Percentiles rank a stretch among this genome's conserved stretches.
Conservation (phyloP, 768 basidiomycete genomes). For the Amanita muscaria region DNA sequence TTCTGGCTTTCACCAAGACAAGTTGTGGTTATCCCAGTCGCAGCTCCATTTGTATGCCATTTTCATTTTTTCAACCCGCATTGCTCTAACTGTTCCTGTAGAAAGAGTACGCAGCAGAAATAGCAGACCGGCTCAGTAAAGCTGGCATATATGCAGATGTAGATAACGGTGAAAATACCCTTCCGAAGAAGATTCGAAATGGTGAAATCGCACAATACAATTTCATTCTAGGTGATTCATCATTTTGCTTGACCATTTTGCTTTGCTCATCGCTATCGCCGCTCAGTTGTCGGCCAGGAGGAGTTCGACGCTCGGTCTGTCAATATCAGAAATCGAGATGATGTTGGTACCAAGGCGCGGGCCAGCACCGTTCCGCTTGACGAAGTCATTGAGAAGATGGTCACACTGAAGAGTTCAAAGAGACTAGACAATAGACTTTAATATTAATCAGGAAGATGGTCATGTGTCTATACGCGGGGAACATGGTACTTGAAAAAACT, state of each 20-base stretch:
- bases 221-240: conserved; percentile 79
- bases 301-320: conserved; percentile 83
- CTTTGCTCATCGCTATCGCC: conserved; percentile 1
- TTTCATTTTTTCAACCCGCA: conserved; percentile 8
- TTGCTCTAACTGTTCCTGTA: conserved; percentile 23
- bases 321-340: conserved; percentile 93
- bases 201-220: conserved; percentile 97
- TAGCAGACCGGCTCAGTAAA: conserved; percentile 56
- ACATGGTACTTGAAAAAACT: no score
- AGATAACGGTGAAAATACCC: conserved; percentile 85
- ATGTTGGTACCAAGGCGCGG: conserved; percentile 77
- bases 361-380: conserved; percentile 69
- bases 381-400: conserved; percentile 58
- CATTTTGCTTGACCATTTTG: no score
- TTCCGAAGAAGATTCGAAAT: conserved; percentile 96
- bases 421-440: conserved; percentile 35
- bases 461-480: conserved; percentile 1
- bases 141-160: conserved; percentile 84
- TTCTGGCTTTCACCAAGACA: conserved; percentile 99
- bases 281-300: conserved; percentile 85
- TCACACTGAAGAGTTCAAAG: conserved; percentile 53
- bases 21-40: conserved; percentile 89
- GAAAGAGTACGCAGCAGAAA: conserved; percentile 87
- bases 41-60: conserved; percentile 70
- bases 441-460: background rate